These are phyloP conservation scores for Aspergillus oerlinghausenensis DNA, from an alignment of 2,329 filamentous ascomycete genomes.

Conservation along the genomic window DNA sequence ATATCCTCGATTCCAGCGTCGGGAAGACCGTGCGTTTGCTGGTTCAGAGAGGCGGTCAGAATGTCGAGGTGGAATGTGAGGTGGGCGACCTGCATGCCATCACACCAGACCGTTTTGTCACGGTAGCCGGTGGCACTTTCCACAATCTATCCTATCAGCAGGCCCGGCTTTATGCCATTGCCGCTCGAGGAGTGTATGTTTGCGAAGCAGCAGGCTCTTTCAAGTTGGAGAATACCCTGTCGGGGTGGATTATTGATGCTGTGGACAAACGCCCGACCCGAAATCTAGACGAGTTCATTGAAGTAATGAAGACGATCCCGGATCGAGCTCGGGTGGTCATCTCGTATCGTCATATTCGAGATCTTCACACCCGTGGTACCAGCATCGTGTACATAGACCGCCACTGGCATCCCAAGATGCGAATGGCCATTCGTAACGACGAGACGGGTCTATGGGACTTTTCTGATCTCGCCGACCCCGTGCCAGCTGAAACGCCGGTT, in stretches of 20 bases:
- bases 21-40: conserved; percentile 71
- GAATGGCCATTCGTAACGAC: conserved; percentile 86
- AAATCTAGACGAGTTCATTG: conserved; percentile 80
- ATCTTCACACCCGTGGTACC: conserved; percentile 91
- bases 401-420: conserved; percentile 95
- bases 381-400: conserved; percentile 88
- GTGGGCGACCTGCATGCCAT: conserved; percentile 91
- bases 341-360: conserved; percentile 90
- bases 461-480: conserved; percentile 71
- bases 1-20: conserved; percentile 84
- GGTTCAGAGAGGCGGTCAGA: conserved; percentile 82
- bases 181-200: conserved; percentile 86
- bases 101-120: conserved; percentile 92
- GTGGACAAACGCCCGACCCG: conserved; percentile 89
- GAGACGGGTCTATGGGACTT: conserved; percentile 92
- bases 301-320: conserved; percentile 84
- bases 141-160: conserved; percentile 97
- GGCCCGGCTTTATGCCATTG: conserved; percentile 89
- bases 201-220: conserved; percentile 95
- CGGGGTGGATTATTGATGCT: conserved; percentile 89
- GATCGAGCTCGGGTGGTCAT: conserved; percentile 80
- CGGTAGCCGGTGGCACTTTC: conserved; percentile 89
- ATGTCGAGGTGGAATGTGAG: conserved; percentile 75
- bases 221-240: conserved; percentile 84
- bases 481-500: conserved; percentile 68